Evolutionary conservation across 257 asterid species (phyloP).

Genomic region (Ilex asprella): DNA sequence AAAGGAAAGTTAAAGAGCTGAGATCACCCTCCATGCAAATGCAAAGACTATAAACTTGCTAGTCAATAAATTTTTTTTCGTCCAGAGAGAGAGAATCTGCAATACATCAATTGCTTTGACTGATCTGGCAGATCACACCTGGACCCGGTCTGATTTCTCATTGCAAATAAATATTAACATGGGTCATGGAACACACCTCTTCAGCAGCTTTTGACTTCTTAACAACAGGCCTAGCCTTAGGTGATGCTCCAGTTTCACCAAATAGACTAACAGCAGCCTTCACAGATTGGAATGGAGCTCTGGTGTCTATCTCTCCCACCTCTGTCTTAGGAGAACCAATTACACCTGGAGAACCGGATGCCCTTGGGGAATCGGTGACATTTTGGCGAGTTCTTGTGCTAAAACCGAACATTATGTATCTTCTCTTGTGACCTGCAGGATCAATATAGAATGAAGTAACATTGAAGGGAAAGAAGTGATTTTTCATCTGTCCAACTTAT

Average conservation of each 20-base stretch:
- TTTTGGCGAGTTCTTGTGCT: conserved; percentile 31
- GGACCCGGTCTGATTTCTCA: too few species aligned
- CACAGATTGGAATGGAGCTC: conserved; percentile 72
- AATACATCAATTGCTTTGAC: not conserved
- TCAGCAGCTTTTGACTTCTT: conserved; percentile 49
- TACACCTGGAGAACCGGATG: conserved; percentile 27
- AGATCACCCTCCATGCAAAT: too few species aligned
- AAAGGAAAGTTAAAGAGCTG: too few species aligned
- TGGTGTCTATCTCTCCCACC: conserved; percentile 62
- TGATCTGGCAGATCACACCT: too few species aligned
- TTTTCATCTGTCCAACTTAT: too few species aligned
- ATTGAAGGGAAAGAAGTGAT: not conserved
- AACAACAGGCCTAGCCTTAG: conserved; percentile 19
- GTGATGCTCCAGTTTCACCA: conserved; percentile 39
- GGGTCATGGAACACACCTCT: conserved; percentile 56
- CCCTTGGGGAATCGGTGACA: conserved; percentile 32
- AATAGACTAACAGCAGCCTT: conserved; percentile 77
- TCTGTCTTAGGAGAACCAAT: conserved; percentile 34
- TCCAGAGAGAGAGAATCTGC: too few species aligned
- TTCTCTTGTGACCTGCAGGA: conserved; percentile 16
- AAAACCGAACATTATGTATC: conserved; percentile 34
- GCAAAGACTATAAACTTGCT: too few species aligned
- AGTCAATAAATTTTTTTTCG: too few species aligned
- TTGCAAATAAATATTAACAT: too few species aligned
- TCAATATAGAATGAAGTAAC: conserved; percentile 10